Evolutionary conservation across 2,329 filamentous ascomycete species (phyloP), one percentile per base, ranked within the genome.

Genomic region (Cladophialophora psammophila): DNA sequence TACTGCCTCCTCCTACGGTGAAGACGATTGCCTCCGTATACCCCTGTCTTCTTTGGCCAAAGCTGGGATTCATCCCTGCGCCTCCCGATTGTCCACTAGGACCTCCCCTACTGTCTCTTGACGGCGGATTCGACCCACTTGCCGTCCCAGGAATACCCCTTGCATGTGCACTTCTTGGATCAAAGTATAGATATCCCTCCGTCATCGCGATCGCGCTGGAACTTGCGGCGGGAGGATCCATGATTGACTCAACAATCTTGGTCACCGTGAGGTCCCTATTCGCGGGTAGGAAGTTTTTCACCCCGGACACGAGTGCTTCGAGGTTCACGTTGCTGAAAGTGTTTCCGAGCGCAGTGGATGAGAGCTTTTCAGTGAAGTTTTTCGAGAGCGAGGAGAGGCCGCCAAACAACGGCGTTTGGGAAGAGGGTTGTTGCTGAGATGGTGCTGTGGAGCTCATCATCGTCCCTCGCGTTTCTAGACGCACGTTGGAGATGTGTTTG

Each of bases 241-340:
- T 99, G 75, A 99, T 90, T 1, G 93, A 96, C 79, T 99, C 95
- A 48, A 95, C 94, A 76, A 99, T 97, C 80, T 98, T 98, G 64
- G 96, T 99, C 61, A 99, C 87, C 0, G 95, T 98, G 9, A 98
- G 86, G 76, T 99, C 96, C 74, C 94, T 93, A 81, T 99, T 96
- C 13, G 89, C 92, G 0, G 96, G 95, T n/a, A 99, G 83, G 80
- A 99, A 96, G 80, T 97, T 98, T 81, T 98, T 99, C 76, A 99
- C 94, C 52, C 94, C 94, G 5, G 93, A 94, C 69, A 98, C 94
- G 52, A 99, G 87, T 35, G 91, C 94, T 78, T 98, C 95, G 75
- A 99, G 92, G 77, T 98, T 98, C 62, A 89, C 88, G 66, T 90
- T 87, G 57, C 88, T 87, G 0, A 94, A 88, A 18, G 96, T 92